Base-by-base conservation (phyloP, 2,329 filamentous ascomycete species). In the Gaeumannomyces sp. region DNA sequence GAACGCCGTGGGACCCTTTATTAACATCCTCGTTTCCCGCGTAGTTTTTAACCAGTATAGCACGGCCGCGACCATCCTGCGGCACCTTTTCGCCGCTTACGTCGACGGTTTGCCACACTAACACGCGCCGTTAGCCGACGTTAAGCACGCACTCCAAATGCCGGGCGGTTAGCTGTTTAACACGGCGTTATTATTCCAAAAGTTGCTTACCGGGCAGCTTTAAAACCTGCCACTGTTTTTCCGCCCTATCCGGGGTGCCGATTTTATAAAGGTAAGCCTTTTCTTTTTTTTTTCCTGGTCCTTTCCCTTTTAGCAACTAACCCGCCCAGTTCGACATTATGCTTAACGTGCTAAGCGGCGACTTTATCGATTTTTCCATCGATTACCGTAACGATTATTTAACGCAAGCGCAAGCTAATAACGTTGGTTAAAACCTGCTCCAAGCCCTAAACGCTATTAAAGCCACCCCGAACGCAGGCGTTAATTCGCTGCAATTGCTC, bases 21-120 rank as follows among this genome's bases (percentile, higher is more conserved):
- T 76, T n/a, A n/a, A n/a, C 19, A 74, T 73, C 5, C 67, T 76
- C 0, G 74, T 74, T 8, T 60, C 73, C 1, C 67, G 72, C 16
- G 62, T 72, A 2, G 77, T 22, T n/a, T 35, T 67, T 38, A 62
- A 63, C 31, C 31, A 33, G 35, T 10, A 33, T 11, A 33, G 31
- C 10, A 33, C 6, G 62, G 63, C 11, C 58, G 33, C 4, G 31
- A 73, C 7, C 38, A 68, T 58, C 5, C 53, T 63, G 45, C 62
- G 58, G 29, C n/a, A 25, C 29, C 57, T 38, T 29, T n/a, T 28
- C 13, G 62, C 33, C 31, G 29, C 38, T 3, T 59, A 27, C n/a
- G 45, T 28, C 13, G 56, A 58, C 31, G 29, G 58, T 4, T 25
- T 38, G 27, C 29, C 29, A 4, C 38, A 58, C 56, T n/a, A 63